phyloP scores from a whole-genome alignment of 2,329 filamentous ascomycete genomes.

The Pezicula neosporulosa region DNA sequence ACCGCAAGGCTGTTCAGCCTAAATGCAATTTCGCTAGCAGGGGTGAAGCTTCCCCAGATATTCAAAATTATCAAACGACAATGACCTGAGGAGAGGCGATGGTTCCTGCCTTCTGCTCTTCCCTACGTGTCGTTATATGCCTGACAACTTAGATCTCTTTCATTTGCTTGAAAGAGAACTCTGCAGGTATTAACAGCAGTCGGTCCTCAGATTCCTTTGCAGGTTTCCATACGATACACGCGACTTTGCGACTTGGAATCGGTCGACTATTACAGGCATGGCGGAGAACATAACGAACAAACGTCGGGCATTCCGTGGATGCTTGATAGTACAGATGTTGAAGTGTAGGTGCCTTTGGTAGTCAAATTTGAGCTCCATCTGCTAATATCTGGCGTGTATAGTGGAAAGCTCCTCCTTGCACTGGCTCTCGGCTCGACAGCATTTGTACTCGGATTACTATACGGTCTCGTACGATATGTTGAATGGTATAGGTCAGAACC shows the following conservation, averaged over 20 bases:
- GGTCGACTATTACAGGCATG: too few species aligned
- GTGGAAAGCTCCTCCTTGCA: slow-evolving; percentile 16
- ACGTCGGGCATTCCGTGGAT: not conserved
- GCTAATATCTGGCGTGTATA: slow-evolving; percentile 9
- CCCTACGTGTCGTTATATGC: not conserved
- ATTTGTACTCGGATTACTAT: slow-evolving; percentile 20
- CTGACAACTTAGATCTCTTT: not conserved
- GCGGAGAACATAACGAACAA: not conserved
- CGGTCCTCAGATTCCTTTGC: too few species aligned
- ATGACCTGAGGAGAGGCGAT: not conserved
- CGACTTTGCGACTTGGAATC: too few species aligned
- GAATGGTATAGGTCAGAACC: slow-evolving; percentile 30
- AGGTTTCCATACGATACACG: too few species aligned
- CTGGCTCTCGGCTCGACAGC: slow-evolving; percentile 14
- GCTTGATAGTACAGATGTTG: not conserved
- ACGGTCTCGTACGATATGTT: slow-evolving; percentile 12
- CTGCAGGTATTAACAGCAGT: too few species aligned
- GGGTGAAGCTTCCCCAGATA: slow-evolving; percentile 17
- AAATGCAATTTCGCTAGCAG: slow-evolving; percentile 12
- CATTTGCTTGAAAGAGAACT: not conserved
- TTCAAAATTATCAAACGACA: slow-evolving; percentile 11
- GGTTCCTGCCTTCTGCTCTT: not conserved
- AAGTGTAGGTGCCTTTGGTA: not conserved
- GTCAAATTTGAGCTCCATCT: not conserved
- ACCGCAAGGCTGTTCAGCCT: slow-evolving; percentile 12